Base-by-base conservation (phyloP, 805 yeast genomes). In the Suhomyces sp. region DNA sequence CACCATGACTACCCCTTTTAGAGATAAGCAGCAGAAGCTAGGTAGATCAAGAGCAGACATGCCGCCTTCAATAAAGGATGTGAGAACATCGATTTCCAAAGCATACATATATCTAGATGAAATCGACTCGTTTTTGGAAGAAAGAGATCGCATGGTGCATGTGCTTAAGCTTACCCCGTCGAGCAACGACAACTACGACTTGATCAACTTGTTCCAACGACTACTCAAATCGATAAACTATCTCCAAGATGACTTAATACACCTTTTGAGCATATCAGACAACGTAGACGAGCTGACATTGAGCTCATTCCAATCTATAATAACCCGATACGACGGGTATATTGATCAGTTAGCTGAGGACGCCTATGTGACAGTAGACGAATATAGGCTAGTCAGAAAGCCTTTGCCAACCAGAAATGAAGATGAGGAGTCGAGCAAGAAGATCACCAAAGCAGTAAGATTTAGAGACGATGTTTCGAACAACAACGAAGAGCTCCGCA, bases 91-190 rank as follows among this genome's bases (percentile, higher is more conserved):
- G 17, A 49, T 65, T 7, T 53, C 53, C 20, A 63, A 60, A 50
- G 49, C 60, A 8, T 46, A 48, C 5, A 49, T 58, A 1, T 60
- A 60, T 29, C 47, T 71, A n/a, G 67, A 60, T 29, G 69, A 65
- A 55, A 58, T 75, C 13, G 65, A 59, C 15, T 59, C 65, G 15
- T 55, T 57, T 2, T 50, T 70, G 3, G 76, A 73, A 37, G 78
- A 74, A 52, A 57, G 78, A 19, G 58, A 60, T 9, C 56, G 68
- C 15, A 63, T 71, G 41, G 51, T 68, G 3, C 50, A 53, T 5
- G 60, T 65, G 13, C 63, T 75, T 35, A 57, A 64, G 29, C 64
- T 74, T 31, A 60, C 69, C 21, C 79, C 79, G 3, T 71, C 76
- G 6, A 51, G 67, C 12, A 66, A 72, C 41, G 79, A 75, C 52